Evolutionary conservation across 2,329 filamentous ascomycete species (phyloP), one percentile per base, ranked within the genome.

Genomic region (Phyllosticta citrichinensis): DNA sequence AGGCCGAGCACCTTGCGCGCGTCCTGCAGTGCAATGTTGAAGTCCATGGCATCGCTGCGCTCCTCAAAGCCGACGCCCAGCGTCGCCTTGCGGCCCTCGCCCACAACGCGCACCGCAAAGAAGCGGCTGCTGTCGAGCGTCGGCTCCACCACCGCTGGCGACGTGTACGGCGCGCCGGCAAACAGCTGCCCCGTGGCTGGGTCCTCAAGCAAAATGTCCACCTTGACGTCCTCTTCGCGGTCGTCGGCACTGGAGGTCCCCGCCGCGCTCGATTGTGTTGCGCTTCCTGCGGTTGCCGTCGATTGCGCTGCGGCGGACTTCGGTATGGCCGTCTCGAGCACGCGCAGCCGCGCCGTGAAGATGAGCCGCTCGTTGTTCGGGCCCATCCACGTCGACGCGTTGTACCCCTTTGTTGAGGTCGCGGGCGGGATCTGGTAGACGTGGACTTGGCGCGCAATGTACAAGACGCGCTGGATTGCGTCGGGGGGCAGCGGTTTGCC

Each of bases 41-140:
- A 91, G 71, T 96, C 91, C 67, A 96, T 93, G 1, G 91, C 89
- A 67, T 93, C 89, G 68, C 84, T 86, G 56, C 91, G 80, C 73
- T 96, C 90, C 77, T 95, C 90, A 70, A 95, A 96, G 10, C 91
- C 91, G 65, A 96, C 84, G 10, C 91, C 91, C 62, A 96, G 76
- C 54, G 88, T 83, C 11, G 91, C 91, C 72, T 91, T 92, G 66
- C 87, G 81, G 51, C 82, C 81, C 40, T 86, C 87, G 64, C 91
- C 89, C 62, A 89, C 84, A 1, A 96, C 90, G 14, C 88, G 81
- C 40, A 96, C 72, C 5, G 91, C 91, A 70, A 96, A 96, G 80
- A 96, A 96, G 35, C 91, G 83, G 63, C 83, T 86, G 69, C 85
- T 89, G 72, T 96, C 91, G 22, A 88, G 77, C 20, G 89, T 88